These are phyloP conservation scores for Solanum hybrid DNA, from an alignment of 305 asterid species.

Conservation along the genomic window DNA sequence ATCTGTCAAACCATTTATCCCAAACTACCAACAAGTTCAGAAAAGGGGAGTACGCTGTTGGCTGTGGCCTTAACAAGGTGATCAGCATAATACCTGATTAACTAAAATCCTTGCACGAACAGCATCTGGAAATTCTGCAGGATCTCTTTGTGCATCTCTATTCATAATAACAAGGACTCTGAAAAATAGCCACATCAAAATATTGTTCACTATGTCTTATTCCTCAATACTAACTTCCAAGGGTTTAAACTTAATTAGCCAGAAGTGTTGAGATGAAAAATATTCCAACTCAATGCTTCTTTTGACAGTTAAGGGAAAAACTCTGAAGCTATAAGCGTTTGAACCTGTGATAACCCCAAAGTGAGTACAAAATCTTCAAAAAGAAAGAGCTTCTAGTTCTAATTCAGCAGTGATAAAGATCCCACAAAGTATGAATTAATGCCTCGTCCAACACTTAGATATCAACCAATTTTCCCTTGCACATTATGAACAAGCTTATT, in stretches of 20 bases:
- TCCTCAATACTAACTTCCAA: background rate
- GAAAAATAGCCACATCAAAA: conserved; percentile 19
- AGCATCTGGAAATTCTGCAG: conserved; percentile 63
- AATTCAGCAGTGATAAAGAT: background rate
- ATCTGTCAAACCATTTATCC: background rate
- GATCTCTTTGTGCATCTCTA: conserved; percentile 81
- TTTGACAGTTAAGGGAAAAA: background rate
- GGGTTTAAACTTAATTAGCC: background rate
- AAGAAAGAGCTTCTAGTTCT: background rate
- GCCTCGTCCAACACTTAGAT: background rate
- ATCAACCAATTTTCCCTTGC: background rate
- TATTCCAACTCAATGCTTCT: background rate
- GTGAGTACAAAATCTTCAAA: background rate
- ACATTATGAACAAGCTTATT: background rate
- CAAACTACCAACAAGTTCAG: background rate
- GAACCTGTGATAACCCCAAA: background rate
- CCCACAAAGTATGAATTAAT: background rate
- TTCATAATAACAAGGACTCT: conserved; percentile 91
- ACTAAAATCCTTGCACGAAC: conserved; percentile 59
- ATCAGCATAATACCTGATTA: conserved; percentile 48
- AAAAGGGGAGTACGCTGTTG: background rate
- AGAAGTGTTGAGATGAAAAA: background rate
- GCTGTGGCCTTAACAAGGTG: background rate
- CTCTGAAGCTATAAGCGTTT: background rate
- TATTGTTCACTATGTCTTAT: background rate